Evolutionary conservation across 2,329 filamentous ascomycete species (phyloP).

Genomic region (Torrubiellomyces zombiae): DNA sequence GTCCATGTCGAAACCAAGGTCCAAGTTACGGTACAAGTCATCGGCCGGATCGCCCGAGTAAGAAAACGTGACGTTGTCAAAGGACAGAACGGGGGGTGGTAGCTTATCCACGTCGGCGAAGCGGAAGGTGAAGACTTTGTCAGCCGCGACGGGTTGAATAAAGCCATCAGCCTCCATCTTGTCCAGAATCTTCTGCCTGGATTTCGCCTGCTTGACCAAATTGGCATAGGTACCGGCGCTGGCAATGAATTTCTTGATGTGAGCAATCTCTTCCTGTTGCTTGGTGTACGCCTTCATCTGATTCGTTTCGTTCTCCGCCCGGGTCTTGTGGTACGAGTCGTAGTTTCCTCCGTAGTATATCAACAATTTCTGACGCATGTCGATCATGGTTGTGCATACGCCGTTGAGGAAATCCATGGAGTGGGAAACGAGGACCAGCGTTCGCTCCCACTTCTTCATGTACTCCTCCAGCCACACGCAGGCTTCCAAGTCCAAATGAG

Average conservation of each 20-base stretch:
- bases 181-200: conserved; percentile 97
- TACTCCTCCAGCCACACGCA: conserved; percentile 99
- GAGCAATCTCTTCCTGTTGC: conserved; percentile 96
- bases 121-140: conserved; percentile 90
- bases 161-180: conserved; percentile 99
- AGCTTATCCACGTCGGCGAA: conserved; percentile 99
- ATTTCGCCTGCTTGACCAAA: conserved; percentile 96
- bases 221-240: conserved; percentile 99
- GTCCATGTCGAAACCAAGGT: conserved; percentile 99
- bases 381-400: conserved; percentile 96
- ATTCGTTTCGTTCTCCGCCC: conserved; percentile 86
- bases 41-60: conserved; percentile 84
- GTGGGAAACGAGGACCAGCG: conserved; percentile 90
- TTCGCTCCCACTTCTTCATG: conserved; percentile 98
- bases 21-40: conserved; percentile 89
- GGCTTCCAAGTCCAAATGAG: conserved; percentile 97
- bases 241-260: conserved; percentile 99
- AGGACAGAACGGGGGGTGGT: conserved; percentile 89
- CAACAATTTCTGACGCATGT: conserved; percentile 81
- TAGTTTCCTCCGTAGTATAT: conserved; percentile 99
- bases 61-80: conserved; percentile 94
- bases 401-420: conserved; percentile 98
- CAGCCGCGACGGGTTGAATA: conserved; percentile 74
- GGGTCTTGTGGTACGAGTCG: conserved; percentile 93
- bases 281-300: conserved; percentile 98